Percentiles rank a stretch among this genome's conserved stretches.
Conservation (phyloP, 2,329 filamentous ascomycete species). For the Fusarium nygamai region DNA sequence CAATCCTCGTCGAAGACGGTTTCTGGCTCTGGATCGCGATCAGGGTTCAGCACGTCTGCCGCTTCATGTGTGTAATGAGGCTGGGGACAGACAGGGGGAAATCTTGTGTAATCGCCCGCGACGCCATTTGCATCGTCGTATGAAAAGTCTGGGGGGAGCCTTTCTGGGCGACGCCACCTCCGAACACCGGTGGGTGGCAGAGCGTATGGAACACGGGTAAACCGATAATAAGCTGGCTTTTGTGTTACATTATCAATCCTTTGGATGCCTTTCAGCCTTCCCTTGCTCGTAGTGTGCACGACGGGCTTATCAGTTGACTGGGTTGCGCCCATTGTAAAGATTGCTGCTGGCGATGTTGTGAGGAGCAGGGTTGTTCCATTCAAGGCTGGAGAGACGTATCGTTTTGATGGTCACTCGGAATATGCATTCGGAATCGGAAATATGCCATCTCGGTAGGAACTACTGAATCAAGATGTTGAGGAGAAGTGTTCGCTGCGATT, state of each 20-base stretch:
- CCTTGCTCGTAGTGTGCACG: background rate
- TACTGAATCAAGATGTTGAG: background rate
- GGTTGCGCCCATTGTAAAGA: background rate
- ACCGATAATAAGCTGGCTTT: background rate
- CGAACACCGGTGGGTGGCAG: background rate
- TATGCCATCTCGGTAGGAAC: background rate
- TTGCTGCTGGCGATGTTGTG: accelerated
- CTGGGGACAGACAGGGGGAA: background rate
- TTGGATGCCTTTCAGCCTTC: background rate
- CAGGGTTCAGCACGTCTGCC: background rate
- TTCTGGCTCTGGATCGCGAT: background rate
- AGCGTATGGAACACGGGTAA: background rate
- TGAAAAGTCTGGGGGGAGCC: background rate
- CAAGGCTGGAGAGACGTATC: background rate
- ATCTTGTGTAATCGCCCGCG: background rate
- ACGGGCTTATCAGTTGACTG: background rate
- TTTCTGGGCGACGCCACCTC: background rate
- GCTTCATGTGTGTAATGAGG: background rate
- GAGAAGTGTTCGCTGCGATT: background rate
- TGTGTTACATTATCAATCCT: background rate
- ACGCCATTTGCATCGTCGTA: background rate
- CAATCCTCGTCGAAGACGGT: background rate
- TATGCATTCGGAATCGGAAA: background rate
- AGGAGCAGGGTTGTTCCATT: accelerated
- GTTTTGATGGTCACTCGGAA: background rate